Evolutionary conservation across 208 protist species (phyloP), one percentile per base, ranked within the genome.

Genomic region (Crithidia expoeki): DNA sequence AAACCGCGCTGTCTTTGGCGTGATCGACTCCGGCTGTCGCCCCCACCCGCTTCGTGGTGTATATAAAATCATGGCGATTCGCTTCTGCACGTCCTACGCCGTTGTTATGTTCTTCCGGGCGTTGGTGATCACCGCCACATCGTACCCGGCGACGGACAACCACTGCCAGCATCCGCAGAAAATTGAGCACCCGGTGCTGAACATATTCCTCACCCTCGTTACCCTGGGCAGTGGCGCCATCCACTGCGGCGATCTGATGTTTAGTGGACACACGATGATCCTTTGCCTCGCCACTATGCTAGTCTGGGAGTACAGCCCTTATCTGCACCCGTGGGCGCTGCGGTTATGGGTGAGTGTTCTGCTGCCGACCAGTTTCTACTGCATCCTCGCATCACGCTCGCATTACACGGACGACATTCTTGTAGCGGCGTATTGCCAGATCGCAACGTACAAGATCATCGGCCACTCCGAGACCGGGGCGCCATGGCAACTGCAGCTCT

Each of bases 171-270:
- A 94, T 28, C 88, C 88, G 4, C 46, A 68, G 21, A n/a, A 27
- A 9, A 93, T 96, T 33, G 76, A 75, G 50, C 51, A 93, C 53
- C 84, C 86, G 0, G 0, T 93, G 5, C 68, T 83, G 25, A 97
- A 97, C 57, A 69, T 94, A 3, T 50, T 97, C 30, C 67, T 95
- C 19, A 94, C 89, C 9, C 67, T 97, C 17, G 83, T 94, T 10
- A 97, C 92, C 5, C 57, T 92, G 0, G 90, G 92, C 47, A 77
- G 79, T 62, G 86, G 77, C 16, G 75, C 85, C 14, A 92, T 95
- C 27, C 92, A 97, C 80, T 97, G 92, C 52, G 92, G 92, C 42
- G 92, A 97, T 72, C 72, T 97, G 12, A 91, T 97, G 85, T 97
- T 94, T 71, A 93, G 86, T 56, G 92, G 92, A 7, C 92, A 97